Percentiles rank a stretch among this genome's conserved stretches.
Evolutionary conservation across 1,284 basidiomycete species (phyloP).

Genomic region (Ganoderma multipileum): DNA sequence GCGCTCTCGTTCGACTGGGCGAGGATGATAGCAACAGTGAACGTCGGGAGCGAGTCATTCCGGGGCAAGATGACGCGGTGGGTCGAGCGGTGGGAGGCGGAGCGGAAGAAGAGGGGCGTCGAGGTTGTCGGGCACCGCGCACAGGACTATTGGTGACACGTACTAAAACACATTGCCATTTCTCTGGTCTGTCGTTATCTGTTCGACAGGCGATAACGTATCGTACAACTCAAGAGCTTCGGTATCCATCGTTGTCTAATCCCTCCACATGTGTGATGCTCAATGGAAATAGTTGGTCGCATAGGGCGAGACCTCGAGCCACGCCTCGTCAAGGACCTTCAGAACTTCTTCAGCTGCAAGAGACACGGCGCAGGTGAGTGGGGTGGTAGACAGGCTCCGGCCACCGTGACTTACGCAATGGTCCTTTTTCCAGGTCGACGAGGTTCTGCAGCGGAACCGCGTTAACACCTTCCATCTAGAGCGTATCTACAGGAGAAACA

Average conservation of each 20-base stretch:
- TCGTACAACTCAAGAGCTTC: background rate
- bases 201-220: background rate
- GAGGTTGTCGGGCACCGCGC: constrained; percentile 67
- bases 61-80: constrained; percentile 87
- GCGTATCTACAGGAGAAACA: background rate
- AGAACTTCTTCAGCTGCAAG: constrained; percentile 44
- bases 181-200: background rate
- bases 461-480: background rate
- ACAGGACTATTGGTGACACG: constrained; percentile 67
- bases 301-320: constrained; percentile 41
- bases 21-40: constrained; percentile 95
- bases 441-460: constrained; percentile 48
- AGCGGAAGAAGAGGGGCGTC: constrained; percentile 67
- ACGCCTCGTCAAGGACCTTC: constrained; percentile 47
- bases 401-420: constrained; percentile 49
- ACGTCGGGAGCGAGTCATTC: constrained; percentile 83
- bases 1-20: constrained; percentile 84
- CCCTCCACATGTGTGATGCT: background rate
- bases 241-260: background rate
- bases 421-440: constrained; percentile 62
- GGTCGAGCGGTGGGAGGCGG: constrained; percentile 87
- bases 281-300: constrained; percentile 41
- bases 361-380: background rate
- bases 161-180: background rate
- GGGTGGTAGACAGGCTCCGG: too few relatives aligned